Evolutionary conservation across 805 yeast genomes (phyloP).

Genomic region (Saccharomycopsis capsularis): DNA sequence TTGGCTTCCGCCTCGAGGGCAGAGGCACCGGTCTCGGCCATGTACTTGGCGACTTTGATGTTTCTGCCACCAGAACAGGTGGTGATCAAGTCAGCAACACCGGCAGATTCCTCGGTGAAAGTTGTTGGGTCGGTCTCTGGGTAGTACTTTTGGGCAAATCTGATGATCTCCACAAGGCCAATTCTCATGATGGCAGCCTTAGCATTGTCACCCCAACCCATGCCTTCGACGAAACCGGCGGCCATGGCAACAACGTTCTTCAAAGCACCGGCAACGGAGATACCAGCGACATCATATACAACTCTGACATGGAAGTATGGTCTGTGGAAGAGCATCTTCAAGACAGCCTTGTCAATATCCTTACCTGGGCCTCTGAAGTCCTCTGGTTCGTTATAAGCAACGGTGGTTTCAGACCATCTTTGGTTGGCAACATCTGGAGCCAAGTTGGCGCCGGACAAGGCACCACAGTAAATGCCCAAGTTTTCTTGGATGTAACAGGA

Average conservation of each 20-base stretch:
- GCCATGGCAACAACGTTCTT: conserved; percentile 95
- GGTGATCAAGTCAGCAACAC: conserved; percentile 97
- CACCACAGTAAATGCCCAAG: conserved; percentile 90
- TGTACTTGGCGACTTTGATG: conserved; percentile 79
- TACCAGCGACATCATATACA: conserved; percentile 90
- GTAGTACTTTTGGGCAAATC: conserved; percentile 78
- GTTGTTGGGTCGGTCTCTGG: conserved; percentile 68
- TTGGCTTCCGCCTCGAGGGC: conserved; percentile 81
- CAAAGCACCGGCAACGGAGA: conserved; percentile 93
- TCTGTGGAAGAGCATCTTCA: conserved; percentile 88
- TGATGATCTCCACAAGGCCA: conserved; percentile 84
- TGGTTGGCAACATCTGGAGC: conserved; percentile 96
- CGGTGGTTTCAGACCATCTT: conserved; percentile 96
- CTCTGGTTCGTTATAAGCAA: conserved; percentile 74
- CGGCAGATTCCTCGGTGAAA: conserved; percentile 89
- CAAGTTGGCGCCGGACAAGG: conserved; percentile 91
- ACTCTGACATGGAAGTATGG: conserved; percentile 97
- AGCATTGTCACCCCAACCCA: conserved; percentile 99
- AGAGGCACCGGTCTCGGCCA: conserved; percentile 71
- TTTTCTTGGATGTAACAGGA: conserved; percentile 72
- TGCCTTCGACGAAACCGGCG: conserved; percentile 95
- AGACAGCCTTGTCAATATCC: conserved; percentile 64
- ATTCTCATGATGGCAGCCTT: conserved; percentile 96
- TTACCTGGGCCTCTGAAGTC: conserved; percentile 61
- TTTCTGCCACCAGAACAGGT: conserved; percentile 98